Conservation (phyloP, 345 rosid genomes). For the Eucalyptus curtisii region DNA sequence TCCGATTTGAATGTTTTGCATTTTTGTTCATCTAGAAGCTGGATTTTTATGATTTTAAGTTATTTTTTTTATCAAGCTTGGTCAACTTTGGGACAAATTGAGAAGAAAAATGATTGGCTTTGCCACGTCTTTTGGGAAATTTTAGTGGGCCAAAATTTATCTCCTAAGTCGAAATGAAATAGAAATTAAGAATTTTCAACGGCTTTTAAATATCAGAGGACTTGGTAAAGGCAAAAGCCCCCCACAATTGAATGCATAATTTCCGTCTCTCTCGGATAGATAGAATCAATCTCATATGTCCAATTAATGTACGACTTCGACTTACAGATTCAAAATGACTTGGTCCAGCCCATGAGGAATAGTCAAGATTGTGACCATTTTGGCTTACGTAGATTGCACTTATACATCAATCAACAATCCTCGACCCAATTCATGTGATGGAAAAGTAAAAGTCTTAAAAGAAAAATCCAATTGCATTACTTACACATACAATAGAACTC, state of each 20-base stretch:
- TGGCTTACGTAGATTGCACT: neutral
- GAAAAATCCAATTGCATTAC: neutral
- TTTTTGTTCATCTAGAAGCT: neutral
- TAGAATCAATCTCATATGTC: neutral
- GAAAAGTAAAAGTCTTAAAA: neutral
- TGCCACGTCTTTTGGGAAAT: neutral
- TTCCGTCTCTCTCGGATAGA: neutral
- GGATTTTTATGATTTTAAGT: neutral
- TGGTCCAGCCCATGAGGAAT: neutral
- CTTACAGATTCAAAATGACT: neutral
- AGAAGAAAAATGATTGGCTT: neutral
- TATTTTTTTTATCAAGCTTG: neutral
- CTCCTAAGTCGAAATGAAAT: neutral
- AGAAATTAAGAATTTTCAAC: neutral
- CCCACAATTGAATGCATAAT: neutral
- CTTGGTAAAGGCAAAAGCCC: neutral
- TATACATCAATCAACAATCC: neutral
- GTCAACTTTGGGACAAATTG: neutral
- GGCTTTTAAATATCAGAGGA: neutral
- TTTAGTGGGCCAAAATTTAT: neutral
- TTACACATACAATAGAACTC: neutral
- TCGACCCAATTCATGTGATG: neutral
- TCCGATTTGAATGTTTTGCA: neutral
- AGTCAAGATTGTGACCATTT: neutral
- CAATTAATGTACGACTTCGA: neutral